Conservation (phyloP, 1,284 basidiomycete genomes). For the Pterulicium gracile region DNA sequence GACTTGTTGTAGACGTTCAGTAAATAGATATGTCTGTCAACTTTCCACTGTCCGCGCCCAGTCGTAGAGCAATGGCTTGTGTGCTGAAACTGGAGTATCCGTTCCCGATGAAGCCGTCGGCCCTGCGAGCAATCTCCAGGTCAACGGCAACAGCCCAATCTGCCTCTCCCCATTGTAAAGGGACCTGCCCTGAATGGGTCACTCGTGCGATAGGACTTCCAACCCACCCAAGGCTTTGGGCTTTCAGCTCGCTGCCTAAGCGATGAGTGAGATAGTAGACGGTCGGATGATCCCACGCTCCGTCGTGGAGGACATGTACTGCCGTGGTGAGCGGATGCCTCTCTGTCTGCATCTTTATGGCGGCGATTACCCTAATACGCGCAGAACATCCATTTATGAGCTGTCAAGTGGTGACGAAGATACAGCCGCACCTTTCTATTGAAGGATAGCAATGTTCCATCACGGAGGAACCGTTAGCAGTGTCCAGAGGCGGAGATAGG, state of each 20-base stretch:
- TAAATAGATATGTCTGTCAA: conserved; percentile 25
- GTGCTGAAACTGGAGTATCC: conserved; percentile 34
- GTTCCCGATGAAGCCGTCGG: conserved; percentile 32
- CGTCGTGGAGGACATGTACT: conserved; percentile 32
- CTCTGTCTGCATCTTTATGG: conserved; percentile 23
- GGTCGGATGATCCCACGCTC: conserved; percentile 30
- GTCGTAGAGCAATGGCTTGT: conserved; percentile 28
- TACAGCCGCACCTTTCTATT: conserved; percentile 14
- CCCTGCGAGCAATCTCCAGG: conserved; percentile 29
- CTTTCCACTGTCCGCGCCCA: conserved; percentile 24
- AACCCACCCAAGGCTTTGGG: conserved; percentile 21
- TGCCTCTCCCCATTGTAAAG: conserved; percentile 24
- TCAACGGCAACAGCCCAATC: conserved; percentile 33
- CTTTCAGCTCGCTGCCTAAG: conserved; percentile 23
- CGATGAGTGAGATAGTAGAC: conserved; percentile 30
- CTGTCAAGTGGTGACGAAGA: conserved; percentile 16
- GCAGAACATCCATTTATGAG: not conserved
- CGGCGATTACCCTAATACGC: conserved; percentile 5
- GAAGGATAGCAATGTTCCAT: conserved; percentile 30
- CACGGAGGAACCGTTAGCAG: conserved; percentile 22
- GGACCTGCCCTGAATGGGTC: conserved; percentile 26
- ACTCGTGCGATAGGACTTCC: conserved; percentile 28
- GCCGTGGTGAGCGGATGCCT: conserved; percentile 23
- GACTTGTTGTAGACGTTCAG: no score
- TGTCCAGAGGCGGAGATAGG: conserved; percentile 23